These are phyloP conservation scores for Penicillium rolfsii DNA, from an alignment of 2,329 filamentous ascomycete genomes.

Conservation along the genomic window DNA sequence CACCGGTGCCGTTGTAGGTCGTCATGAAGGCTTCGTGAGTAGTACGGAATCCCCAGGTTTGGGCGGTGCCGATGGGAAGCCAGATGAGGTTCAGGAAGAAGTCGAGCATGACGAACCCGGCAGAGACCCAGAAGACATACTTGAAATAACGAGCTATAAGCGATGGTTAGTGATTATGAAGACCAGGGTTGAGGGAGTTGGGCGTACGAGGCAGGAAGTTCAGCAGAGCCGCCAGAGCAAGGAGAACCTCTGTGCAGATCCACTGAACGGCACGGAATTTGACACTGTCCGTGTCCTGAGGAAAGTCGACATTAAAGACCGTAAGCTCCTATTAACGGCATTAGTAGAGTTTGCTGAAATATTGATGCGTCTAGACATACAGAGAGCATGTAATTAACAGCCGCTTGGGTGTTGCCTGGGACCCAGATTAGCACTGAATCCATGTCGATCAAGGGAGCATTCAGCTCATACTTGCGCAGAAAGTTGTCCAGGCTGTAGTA, in stretches of 20 bases:
- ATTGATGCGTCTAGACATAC: conserved; percentile 36
- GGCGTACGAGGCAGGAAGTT: conserved; percentile 56
- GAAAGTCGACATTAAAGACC: conserved; percentile 60
- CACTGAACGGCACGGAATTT: conserved; percentile 65
- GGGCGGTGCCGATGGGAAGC: conserved; percentile 60
- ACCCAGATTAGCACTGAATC: background rate
- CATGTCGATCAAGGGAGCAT: background rate
- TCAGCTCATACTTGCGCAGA: conserved; percentile 50
- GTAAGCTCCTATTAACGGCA: conserved; percentile 54
- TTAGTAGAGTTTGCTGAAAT: conserved; percentile 13
- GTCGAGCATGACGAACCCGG: conserved; percentile 58
- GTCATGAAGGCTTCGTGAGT: conserved; percentile 63
- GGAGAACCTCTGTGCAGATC: conserved; percentile 59
- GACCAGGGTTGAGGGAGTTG: background rate
- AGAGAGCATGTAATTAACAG: conserved; percentile 58
- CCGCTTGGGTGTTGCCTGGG: conserved; percentile 52
- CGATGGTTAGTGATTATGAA: background rate
- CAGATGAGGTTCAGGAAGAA: conserved; percentile 64
- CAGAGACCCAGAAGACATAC: conserved; percentile 55
- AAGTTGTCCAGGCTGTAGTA: conserved; percentile 65
- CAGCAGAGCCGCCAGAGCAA: conserved; percentile 54
- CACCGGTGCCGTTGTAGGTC: conserved; percentile 62
- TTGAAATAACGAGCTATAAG: conserved; percentile 30
- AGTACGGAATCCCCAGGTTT: conserved; percentile 62
- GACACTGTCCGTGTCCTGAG: conserved; percentile 56